Evolutionary conservation across 192 early-diverging fungal genomes (phyloP).

Genomic region (Umbelopsis vinacea): DNA sequence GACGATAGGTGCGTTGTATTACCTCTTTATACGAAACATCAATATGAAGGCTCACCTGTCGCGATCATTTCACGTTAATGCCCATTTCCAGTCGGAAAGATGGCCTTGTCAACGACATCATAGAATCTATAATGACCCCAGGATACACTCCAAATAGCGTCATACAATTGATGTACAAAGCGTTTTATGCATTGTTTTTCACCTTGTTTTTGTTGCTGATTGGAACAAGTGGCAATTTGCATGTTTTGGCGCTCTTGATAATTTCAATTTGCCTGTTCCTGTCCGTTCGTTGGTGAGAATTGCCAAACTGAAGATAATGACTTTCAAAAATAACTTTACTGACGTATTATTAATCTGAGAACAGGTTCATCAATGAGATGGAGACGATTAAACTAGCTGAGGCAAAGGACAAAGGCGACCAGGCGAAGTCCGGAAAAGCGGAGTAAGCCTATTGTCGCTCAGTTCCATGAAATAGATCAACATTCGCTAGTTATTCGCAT

Average conservation of each 20-base stretch:
- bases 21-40: neutral
- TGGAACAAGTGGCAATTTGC: constrained; percentile 36
- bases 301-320: neutral
- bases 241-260: constrained; percentile 41
- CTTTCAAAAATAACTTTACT: neutral
- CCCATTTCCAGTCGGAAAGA: neutral
- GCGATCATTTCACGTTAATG: neutral
- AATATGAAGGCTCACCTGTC: neutral
- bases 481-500: too few relatives aligned
- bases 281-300: constrained; percentile 35
- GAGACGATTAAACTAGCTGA: neutral
- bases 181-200: constrained; percentile 43
- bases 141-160: constrained; percentile 42
- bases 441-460: neutral
- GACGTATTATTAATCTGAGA: neutral
- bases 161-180: constrained; percentile 36
- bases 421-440: neutral
- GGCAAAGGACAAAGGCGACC: neutral
- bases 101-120: constrained; percentile 31
- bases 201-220: constrained; percentile 29
- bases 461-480: too few relatives aligned
- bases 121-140: constrained; percentile 44
- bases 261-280: constrained; percentile 37
- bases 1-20: neutral
- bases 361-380: constrained; percentile 17